Evolutionary conservation across 192 early-diverging fungal species (phyloP), one percentile per base, ranked within the genome.

Genomic region (Backusella macrospora): DNA sequence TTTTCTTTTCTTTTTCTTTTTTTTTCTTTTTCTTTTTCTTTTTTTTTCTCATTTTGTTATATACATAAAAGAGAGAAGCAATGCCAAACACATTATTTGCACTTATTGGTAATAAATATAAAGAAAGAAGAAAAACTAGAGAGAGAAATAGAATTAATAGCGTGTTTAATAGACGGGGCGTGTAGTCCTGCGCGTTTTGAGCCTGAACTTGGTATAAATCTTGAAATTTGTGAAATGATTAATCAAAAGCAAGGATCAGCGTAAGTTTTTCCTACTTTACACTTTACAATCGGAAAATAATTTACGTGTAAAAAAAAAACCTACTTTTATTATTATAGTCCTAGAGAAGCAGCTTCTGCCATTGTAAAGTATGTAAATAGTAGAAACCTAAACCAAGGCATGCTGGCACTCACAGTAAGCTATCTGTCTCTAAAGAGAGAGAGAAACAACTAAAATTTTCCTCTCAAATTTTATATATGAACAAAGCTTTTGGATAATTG

Each of bases 161-260:
- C 12, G 10, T 9, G 14, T 5, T 26, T 70, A 45, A 13, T 89
- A 88, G 96, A 94, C 79, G 88, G 89, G 29, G 96, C 94, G 3
- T 95, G 95, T 74, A 86, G 88, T 62, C 85, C 91, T 7, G 82
- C 86, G 14, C 86, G 85, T 14, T 78, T 76, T 72, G 90, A 92
- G 55, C 91, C 97, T 0, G 94, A 99, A 76, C 76, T 96, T 66
- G 86, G 90, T 14, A 84, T 99, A 47, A 95, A 97, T 82, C 88
- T 99, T 23, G 97, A 99, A 81, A 95, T 99, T 67, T 96, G 93
- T 80, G 96, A 98, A 79, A 85, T 97, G 62, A 93, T 99, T 74
- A 98, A 96, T 78, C 87, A 90, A 59, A 98, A 98, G 78, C 88
- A 91, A 73, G 90, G 92, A 72, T 93, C 88, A 80, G 90, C 85